A percentile compares a stretch with the other conserved stretches of the same genome.
Evolutionary conservation across 2,329 filamentous ascomycete genomes (phyloP).

Genomic region (Colletotrichum zoysiae): DNA sequence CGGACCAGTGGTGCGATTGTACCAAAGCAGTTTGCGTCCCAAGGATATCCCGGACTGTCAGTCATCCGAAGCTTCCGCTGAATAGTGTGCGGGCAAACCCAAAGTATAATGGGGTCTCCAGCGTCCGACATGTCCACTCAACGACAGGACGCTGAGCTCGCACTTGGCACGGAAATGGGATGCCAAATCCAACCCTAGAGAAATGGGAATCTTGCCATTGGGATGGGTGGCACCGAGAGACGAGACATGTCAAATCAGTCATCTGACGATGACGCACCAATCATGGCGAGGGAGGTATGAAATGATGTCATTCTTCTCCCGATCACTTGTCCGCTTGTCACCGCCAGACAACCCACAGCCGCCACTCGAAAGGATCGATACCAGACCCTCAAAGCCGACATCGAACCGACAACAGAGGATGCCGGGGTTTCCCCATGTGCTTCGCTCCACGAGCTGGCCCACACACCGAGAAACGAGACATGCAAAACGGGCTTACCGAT

Average conservation of each 20-base stretch:
- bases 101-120: no score
- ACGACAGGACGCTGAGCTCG: neutral
- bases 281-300: neutral
- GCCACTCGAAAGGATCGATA: neutral
- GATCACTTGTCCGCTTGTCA: conserved; percentile 3
- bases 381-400: neutral
- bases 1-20: conserved; percentile 2
- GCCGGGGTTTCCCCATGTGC: neutral
- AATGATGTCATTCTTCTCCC: conserved; percentile 27
- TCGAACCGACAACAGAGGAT: neutral
- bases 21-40: neutral
- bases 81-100: neutral
- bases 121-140: neutral
- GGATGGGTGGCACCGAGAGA: neutral
- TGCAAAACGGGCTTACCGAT: neutral
- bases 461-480: no score
- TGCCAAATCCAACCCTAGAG: neutral
- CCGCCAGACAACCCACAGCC: neutral
- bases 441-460: neutral
- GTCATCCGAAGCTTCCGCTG: conserved; percentile 7
- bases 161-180: neutral
- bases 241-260: conserved; percentile 9
- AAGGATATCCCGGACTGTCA: conserved; percentile 3
- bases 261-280: conserved; percentile 18
- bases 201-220: conserved; percentile 1